Base-by-base conservation (phyloP, 352 stramenopile genomes). In the Bremia lactucae region DNA sequence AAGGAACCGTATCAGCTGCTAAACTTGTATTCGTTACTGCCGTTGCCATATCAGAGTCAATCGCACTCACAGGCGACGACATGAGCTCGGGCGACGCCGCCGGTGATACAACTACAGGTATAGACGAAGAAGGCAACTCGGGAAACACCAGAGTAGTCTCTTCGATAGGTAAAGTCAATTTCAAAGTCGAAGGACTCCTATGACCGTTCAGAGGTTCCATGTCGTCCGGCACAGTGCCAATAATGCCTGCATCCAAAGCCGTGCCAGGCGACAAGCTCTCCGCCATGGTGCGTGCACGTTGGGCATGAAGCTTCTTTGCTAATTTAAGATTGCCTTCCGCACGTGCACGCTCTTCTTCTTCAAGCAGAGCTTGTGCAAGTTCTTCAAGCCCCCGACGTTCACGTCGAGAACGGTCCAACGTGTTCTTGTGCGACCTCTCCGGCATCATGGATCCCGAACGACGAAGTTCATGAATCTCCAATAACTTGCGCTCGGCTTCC, bases 401-500 rank as follows among this genome's bases (percentile, higher is more conserved):
- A 31, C 79, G 75, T 39, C 70, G 68, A 15, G 65, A 81, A 22
- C 77, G 64, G 34, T 92, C 79, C 15, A 60, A 48, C 0, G 65
- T 62, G 23, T 55, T 84, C 47, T 85, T 69, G 46, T 61, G 68
- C 7, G 63, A 65, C n/a, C 75, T 68, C 24, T 87, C 72, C 3
- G 73, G 65, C 26, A 68, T 49, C 49, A 78, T 77, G 20, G 74
- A 78, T 41, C 76, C 75, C 21, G 62, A 83, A 6, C 68, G 62
- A 35, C 71, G 70, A 29, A 89, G 60, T 31, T 84, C 71, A 61
- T 88, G 81, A 2, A 92, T 65, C 46, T 92, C 79, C 55, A 83
- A 62, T 31, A 92, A 39, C 47, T 89, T 92, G 23, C 68, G 75
- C 53, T 92, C 76, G 6, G 79, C 79, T 46, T 92, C 79, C 16